Conservation (phyloP, 164 flowering plant species). For the Cinnamomum chago region DNA sequence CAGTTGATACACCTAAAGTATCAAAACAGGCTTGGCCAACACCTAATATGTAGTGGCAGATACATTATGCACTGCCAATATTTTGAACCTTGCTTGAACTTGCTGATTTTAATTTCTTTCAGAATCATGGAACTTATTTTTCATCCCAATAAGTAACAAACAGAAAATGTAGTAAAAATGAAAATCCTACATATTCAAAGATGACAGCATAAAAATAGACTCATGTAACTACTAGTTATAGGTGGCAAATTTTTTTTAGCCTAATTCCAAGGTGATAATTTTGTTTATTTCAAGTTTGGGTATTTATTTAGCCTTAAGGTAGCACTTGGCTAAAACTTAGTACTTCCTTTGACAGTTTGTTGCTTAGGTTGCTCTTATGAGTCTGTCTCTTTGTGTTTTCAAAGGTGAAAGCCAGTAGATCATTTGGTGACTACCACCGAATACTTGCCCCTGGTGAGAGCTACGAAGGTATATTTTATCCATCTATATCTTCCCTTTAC, state of each 20-base stretch:
- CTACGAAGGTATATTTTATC: constrained; percentile 63
- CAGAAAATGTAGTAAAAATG: background rate
- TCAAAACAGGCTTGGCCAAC: too few species aligned
- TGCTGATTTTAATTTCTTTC: too few species aligned
- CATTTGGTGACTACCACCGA: constrained; percentile 78
- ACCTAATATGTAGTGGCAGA: too few species aligned
- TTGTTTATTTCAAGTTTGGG: background rate
- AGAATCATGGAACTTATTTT: too few species aligned
- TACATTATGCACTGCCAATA: too few species aligned
- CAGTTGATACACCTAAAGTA: too few species aligned
- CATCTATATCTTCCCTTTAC: background rate
- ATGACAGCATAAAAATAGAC: too few species aligned
- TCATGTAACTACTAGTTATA: background rate
- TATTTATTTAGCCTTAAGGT: background rate
- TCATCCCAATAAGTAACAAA: too few species aligned
- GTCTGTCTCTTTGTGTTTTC: constrained; percentile 7
- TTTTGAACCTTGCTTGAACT: too few species aligned
- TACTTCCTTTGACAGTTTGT: background rate
- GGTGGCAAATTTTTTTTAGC: background rate
- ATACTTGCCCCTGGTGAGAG: constrained; percentile 54
- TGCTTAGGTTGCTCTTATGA: background rate
- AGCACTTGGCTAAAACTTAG: background rate
- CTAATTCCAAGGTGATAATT: too few species aligned
- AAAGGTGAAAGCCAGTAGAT: constrained; percentile 62
- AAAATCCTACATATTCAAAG: background rate